Evolutionary conservation across 495 filamentous ascomycete genomes (phyloP), one percentile per base, ranked within the genome.

Genomic region (Penicillium angulare): DNA sequence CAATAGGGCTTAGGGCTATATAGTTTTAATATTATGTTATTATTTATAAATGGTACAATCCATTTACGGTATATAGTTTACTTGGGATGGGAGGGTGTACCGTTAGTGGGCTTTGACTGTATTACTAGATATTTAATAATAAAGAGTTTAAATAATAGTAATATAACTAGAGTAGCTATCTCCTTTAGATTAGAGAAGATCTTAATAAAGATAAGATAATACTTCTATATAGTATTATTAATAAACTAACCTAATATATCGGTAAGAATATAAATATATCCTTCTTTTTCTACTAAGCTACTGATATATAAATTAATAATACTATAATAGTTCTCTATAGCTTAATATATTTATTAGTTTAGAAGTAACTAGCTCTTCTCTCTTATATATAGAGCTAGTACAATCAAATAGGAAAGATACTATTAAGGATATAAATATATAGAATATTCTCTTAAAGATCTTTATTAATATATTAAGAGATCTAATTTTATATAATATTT

Each of bases 141-240:
- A 13, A 45, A 9, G 26, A 45, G 26, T 45, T 45, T 12, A 4
- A 45, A 32, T 16, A 45, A 32, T 45, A 27, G 43, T 27, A 33
- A 31, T 7, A 32, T 18, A 15, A 5, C 43, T 15, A 45, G 18
- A 32, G 13, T 4, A 32, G 5, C 16, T 5, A 27, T 33, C 43
- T 45, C 16, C 26, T 45, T n/a, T 45, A 27, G 43, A 45, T 45
- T 27, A 45, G 43, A 12, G 43, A 27, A 13, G 43, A 45, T 32
- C 43, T 27, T 3, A 27, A 27, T 4, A 45, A 45, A 45, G 43
- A 27, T 16, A 45, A 45, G 26, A 45, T 27, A 17, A 45, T 45
- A 27, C 26, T 45, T 1, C 43, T 45, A 5, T 45, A 27, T 12
- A 27, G 43, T 18, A 33, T 45, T 15, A 45, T 45, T 13, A 27